Base-by-base conservation (phyloP, 345 rosid species). In the Murraya koenigii region DNA sequence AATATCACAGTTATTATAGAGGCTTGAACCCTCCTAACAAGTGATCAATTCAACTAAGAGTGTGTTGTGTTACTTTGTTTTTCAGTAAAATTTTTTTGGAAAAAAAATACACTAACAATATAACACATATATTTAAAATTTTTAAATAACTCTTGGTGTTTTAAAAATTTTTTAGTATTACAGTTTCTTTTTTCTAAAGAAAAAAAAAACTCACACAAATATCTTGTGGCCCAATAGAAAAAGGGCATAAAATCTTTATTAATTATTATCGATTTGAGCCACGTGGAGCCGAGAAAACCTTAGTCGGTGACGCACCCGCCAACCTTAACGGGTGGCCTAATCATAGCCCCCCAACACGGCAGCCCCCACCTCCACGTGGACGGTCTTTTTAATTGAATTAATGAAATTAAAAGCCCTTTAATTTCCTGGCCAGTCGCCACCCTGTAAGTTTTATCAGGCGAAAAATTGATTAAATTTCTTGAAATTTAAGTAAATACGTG, bases 351-450 rank as follows among this genome's bases (percentile, higher is more conserved):
- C 32, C 33, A 71, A 67, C 69, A 55, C 13, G 59, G 26, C 13
- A 4, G 25, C 20, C 36, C 58, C 41, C 63, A 7, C 20, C 80
- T 65, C 69, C 82, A 79, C 74, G 82, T 78, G 81, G 69, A 35
- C 17, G 47, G 71, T 66, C 23, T 17, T 32, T 3, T 33, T 2
- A 63, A 17, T 63, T 32, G 6, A 32, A 63, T 44, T 13, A 63
- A 63, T 2, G 20, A 15, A 15, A 11, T 62, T 4, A 62, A 62
- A 62, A 62, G 19, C n/a, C 2, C 38, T 30, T 14, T 30, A 28
- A 28, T 62, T 62, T 30, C 23, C 38, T 11, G 17, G 49, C 49
- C 49, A 44, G 49, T 17, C n/a, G 7, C 66, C 66, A 15, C 22
- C 66, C 66, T 10, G 66, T 63, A 13, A 32, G 38, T 32, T 25